Percentiles rank a stretch among this genome's conserved stretches.
phyloP scores from a whole-genome alignment of 192 early-diverging fungal genomes.

The Coemansia reversa region DNA sequence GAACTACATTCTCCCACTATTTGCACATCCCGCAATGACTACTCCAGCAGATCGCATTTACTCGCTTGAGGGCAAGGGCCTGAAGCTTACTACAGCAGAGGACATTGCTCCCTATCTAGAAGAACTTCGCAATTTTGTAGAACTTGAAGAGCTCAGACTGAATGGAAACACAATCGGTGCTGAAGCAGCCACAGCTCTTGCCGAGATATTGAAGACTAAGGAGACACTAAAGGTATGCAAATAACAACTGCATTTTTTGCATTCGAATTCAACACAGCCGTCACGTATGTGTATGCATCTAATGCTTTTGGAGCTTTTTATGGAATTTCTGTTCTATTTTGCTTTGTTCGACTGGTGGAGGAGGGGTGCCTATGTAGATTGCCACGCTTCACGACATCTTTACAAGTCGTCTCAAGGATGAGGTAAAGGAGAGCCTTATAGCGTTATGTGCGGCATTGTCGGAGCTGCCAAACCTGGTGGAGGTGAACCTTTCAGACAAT shows the following conservation, averaged over 20 bases:
- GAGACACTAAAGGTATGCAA: constrained; percentile 66
- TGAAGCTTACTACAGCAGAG: constrained; percentile 83
- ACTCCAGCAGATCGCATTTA: constrained; percentile 59
- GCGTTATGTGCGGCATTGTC: constrained; percentile 80
- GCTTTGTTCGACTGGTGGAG: neutral
- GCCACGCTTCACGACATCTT: constrained; percentile 91
- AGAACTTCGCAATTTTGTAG: constrained; percentile 64
- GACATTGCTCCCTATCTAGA: constrained; percentile 77
- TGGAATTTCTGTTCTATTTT: neutral
- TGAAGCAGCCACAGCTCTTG: constrained; percentile 81
- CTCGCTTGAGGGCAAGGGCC: constrained; percentile 83
- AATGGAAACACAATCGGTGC: constrained; percentile 93
- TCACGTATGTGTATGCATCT: neutral
- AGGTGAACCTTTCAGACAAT: constrained; percentile 89
- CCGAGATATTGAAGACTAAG: constrained; percentile 66
- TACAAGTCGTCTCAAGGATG: constrained; percentile 85
- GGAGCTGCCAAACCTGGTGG: constrained; percentile 75
- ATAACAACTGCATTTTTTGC: neutral
- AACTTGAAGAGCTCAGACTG: constrained; percentile 68
- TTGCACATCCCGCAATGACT: constrained; percentile 17
- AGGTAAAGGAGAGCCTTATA: constrained; percentile 82
- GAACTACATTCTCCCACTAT: neutral
- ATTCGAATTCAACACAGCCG: neutral
- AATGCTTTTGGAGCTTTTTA: neutral
- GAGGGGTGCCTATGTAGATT: constrained; percentile 50